Percentiles rank a stretch among this genome's conserved stretches.
phyloP scores from a whole-genome alignment of 345 rosid genomes.

The Rhodamnia argentea region DNA sequence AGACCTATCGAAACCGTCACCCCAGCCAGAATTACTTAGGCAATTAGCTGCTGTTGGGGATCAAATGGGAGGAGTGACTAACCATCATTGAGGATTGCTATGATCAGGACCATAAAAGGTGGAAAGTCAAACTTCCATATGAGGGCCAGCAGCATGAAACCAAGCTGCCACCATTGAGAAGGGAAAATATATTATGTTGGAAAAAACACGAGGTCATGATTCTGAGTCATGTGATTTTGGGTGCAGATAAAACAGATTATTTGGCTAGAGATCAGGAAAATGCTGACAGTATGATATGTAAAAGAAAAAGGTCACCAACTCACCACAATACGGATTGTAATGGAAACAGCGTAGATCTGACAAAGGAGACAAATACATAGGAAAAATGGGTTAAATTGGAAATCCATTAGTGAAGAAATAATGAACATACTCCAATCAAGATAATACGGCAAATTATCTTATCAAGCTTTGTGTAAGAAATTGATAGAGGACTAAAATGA shows the following conservation, averaged over 20 bases:
- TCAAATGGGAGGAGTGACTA: conserved; percentile 6
- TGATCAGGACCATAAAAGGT: conserved; percentile 98
- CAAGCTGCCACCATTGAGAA: conserved; percentile 48
- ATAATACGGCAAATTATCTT: neutral
- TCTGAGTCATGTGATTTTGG: neutral
- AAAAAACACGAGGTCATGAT: neutral
- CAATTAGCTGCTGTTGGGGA: neutral
- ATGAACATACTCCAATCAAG: neutral
- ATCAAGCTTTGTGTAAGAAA: neutral
- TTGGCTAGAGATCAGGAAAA: neutral
- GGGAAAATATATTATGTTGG: neutral
- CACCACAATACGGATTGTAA: conserved; percentile 99
- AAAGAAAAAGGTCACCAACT: conserved; percentile 8
- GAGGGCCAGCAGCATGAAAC: conserved; percentile 96
- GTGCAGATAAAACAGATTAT: neutral
- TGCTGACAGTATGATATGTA: neutral
- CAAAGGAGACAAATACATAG: neutral
- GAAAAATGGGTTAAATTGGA: conserved; percentile 3
- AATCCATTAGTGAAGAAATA: neutral
- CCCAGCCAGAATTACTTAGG: neutral
- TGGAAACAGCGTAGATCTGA: conserved; percentile 99
- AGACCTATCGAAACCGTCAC: neutral
- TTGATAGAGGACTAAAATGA: neutral
- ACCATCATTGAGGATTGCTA: conserved; percentile 98
- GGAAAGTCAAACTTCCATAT: conserved; percentile 98